A percentile compares a stretch with the other conserved stretches of the same genome.
Evolutionary conservation across 2,329 filamentous ascomycete species (phyloP).

Genomic region (Colletotrichum lentis): DNA sequence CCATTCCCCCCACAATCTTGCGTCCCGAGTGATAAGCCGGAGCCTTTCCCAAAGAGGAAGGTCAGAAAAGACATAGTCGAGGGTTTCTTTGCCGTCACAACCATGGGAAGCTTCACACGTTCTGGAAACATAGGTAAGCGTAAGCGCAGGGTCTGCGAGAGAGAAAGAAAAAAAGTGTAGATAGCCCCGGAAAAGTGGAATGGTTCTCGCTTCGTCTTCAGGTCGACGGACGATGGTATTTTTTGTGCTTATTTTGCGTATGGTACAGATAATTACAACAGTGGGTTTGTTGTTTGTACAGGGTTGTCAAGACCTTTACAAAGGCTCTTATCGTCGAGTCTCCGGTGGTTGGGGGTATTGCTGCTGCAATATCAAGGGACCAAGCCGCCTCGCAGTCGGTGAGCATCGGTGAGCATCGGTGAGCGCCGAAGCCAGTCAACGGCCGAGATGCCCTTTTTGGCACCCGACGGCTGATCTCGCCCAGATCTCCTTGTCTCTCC

Average conservation of each 20-base stretch:
- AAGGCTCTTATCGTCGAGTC: not conserved
- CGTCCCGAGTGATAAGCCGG: slow-evolving; percentile 25
- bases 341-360: not conserved
- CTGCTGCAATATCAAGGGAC: not conserved
- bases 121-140: not conserved
- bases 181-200: not conserved
- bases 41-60: slow-evolving; percentile 29
- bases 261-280: not conserved
- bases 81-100: not conserved
- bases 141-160: not conserved
- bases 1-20: too few species aligned
- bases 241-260: not conserved
- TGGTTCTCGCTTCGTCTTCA: not conserved
- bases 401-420: slow-evolving; percentile 18
- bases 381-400: not conserved
- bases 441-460: not conserved
- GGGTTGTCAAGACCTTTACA: not conserved
- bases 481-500: not conserved
- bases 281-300: slow-evolving; percentile 8
- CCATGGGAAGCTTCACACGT: not conserved
- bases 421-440: slow-evolving; percentile 20
- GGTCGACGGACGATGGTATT: not conserved
- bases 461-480: not conserved
- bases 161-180: too few species aligned
- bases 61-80: not conserved